Percentiles rank a stretch among this genome's conserved stretches.
phyloP scores from a whole-genome alignment of 1,139 yeast genomes.

The Yamadazyma sp. region DNA sequence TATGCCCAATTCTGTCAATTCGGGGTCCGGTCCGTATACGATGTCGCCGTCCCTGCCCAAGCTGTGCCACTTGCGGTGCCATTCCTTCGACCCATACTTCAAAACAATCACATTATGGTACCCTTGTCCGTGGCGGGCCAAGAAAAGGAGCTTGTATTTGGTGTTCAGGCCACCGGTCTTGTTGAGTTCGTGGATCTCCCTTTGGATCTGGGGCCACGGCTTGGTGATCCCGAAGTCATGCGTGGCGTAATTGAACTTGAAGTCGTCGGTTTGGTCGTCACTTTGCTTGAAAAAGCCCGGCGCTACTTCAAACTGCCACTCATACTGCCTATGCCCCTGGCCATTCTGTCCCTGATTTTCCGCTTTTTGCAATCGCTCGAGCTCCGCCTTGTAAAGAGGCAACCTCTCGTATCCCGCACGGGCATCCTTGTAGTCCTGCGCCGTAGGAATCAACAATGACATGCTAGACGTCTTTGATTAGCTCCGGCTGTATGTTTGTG shows the following conservation, averaged over 20 bases:
- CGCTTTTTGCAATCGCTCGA: slow-evolving; percentile 18
- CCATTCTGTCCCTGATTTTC: slow-evolving; percentile 19
- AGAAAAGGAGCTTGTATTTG: slow-evolving; percentile 55
- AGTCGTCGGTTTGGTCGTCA: slow-evolving; percentile 45
- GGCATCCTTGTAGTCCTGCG: slow-evolving; percentile 37
- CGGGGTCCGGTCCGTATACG: slow-evolving; percentile 69
- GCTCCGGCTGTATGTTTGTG: background rate
- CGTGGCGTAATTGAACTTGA: slow-evolving; percentile 45
- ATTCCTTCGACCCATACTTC: slow-evolving; percentile 55
- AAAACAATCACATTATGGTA: slow-evolving; percentile 63
- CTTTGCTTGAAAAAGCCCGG: slow-evolving; percentile 56
- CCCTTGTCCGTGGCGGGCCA: slow-evolving; percentile 83
- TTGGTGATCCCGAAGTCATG: slow-evolving; percentile 48
- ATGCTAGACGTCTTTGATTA: slow-evolving; percentile 6
- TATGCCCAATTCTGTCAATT: slow-evolving; percentile 58
- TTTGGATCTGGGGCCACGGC: slow-evolving; percentile 51
- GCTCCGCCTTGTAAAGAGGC: slow-evolving; percentile 10
- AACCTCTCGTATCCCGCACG: slow-evolving; percentile 22
- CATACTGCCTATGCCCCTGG: slow-evolving; percentile 10
- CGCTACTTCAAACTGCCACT: slow-evolving; percentile 48
- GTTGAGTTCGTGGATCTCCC: slow-evolving; percentile 38
- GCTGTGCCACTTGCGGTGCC: slow-evolving; percentile 65
- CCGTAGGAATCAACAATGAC: slow-evolving; percentile 35
- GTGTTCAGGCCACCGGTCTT: slow-evolving; percentile 26
- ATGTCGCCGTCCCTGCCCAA: slow-evolving; percentile 55